Conservation (phyloP, 2,329 filamentous ascomycete species). For the Aspergillus brunneoviolaceus region DNA sequence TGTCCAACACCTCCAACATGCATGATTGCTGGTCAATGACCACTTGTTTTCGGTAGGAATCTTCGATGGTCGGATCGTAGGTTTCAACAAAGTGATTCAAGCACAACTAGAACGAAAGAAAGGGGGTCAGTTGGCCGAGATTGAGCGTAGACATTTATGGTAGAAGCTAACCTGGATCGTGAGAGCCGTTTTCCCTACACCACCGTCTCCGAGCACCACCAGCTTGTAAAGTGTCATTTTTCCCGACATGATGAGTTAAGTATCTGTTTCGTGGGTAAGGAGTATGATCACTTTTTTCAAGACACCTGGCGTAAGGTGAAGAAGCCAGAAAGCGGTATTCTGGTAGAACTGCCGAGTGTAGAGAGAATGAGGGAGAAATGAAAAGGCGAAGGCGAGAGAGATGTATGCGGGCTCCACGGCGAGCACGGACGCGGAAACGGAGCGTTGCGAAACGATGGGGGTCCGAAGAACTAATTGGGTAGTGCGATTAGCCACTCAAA, state of each 20-base stretch:
- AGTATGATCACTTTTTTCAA: background rate
- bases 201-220: constrained; percentile 91
- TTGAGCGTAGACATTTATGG: constrained; percentile 5
- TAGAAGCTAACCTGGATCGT: constrained; percentile 67
- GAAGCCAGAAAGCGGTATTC: background rate
- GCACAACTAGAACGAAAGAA: constrained; percentile 64
- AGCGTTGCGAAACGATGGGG: constrained; percentile 24
- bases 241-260: constrained; percentile 66
- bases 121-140: constrained; percentile 10
- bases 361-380: constrained; percentile 12
- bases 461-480: constrained; percentile 25
- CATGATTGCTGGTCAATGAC: constrained; percentile 92
- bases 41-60: constrained; percentile 68
- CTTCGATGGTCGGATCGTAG: constrained; percentile 68
- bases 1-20: constrained; percentile 97
- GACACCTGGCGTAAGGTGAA: background rate
- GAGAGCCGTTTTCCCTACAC: constrained; percentile 89
- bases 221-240: constrained; percentile 96
- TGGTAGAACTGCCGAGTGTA: background rate
- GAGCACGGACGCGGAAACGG: constrained; percentile 27
- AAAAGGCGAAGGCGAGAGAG: constrained; percentile 15
- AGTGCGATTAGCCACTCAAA: constrained; percentile 30
- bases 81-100: constrained; percentile 98
- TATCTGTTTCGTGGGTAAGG: constrained; percentile 1
- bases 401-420: constrained; percentile 25